Evolutionary conservation across 805 yeast species (phyloP).

Genomic region (Candida ascalaphidarum): DNA sequence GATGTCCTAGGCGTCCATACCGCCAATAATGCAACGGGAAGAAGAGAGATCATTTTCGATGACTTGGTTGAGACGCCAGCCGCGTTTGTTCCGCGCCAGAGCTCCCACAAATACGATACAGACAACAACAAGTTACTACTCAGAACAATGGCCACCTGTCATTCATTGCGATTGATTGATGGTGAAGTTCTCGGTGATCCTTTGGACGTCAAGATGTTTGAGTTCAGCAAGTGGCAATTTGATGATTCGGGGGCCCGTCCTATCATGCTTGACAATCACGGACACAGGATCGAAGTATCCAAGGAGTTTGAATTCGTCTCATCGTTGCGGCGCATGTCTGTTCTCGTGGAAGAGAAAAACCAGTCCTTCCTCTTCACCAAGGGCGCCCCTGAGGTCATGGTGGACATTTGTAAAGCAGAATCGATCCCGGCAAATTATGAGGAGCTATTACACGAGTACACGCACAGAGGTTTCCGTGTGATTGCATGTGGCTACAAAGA

Average conservation of each 20-base stretch:
- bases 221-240: slow-evolving; percentile 72
- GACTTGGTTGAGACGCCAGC: slow-evolving; percentile 12
- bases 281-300: slow-evolving; percentile 25
- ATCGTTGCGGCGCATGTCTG: slow-evolving; percentile 84
- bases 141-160: slow-evolving; percentile 66
- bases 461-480: slow-evolving; percentile 91
- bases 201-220: slow-evolving; percentile 86
- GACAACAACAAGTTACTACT: slow-evolving; percentile 24
- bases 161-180: slow-evolving; percentile 75
- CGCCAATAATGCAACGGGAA: slow-evolving; percentile 29
- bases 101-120: slow-evolving; percentile 7
- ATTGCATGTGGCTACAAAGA: slow-evolving; percentile 82
- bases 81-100: slow-evolving; percentile 1
- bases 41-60: slow-evolving; percentile 30
- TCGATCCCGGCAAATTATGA: slow-evolving; percentile 71
- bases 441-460: slow-evolving; percentile 69
- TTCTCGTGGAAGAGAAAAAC: slow-evolving; percentile 35
- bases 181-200: slow-evolving; percentile 89
- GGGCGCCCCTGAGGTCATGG: slow-evolving; percentile 96
- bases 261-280: slow-evolving; percentile 2
- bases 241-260: slow-evolving; percentile 37
- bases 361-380: slow-evolving; percentile 47
- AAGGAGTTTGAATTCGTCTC: slow-evolving; percentile 78
- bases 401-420: slow-evolving; percentile 61
- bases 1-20: slow-evolving; percentile 64